Base-by-base conservation (phyloP, 1,284 basidiomycete species). In the Ganoderma lingzhi region DNA sequence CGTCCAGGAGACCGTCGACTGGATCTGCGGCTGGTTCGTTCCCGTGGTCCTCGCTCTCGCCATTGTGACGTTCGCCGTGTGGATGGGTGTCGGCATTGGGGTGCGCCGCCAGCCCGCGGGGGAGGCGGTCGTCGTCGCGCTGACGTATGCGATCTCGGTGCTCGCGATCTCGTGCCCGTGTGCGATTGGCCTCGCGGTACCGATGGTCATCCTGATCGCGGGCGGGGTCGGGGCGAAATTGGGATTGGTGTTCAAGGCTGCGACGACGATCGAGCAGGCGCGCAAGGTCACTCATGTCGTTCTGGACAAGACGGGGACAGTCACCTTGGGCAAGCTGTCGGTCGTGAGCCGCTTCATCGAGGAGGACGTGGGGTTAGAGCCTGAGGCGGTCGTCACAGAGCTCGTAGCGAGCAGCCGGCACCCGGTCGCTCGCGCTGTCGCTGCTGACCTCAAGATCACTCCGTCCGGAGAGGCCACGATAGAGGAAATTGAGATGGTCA, bases 231-330 rank as follows among this genome's bases (percentile, higher is more conserved):
- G 78, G 0, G 79, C 78, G 45, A 77, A 76, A 71, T 72, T 76
- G 39, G 80, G 81, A 0, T 70, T 82, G 19, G 70, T 82, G 17
- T 81, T 82, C 77, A 81, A 81, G 75, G 77, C 77, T n/a, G 74
- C 79, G 5, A 76, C 76, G 15, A 76, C 78, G 6, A 76, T 80
- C 44, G 78, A 84, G 68, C 67, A 71, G 23, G 79, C 79, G 35
- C 76, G 76, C 59, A 75, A 77, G 64, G 75, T 81, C 56, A 71
- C 77, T 17, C 77, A 82, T 56, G 78, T 80, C 51, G 83, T 82
- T 4, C 84, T 86, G 65, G 84, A 85, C 78, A 86, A 85, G 81
- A 86, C 85, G 0, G 84, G 84, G 0, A 85, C 85, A 1, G 79
- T 84, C 58, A 83, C 83, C 2, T 72, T 76, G 53, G 83, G 83